Conservation (phyloP, 1,139 yeast species). For the Nakaseomyces nivariensis region DNA sequence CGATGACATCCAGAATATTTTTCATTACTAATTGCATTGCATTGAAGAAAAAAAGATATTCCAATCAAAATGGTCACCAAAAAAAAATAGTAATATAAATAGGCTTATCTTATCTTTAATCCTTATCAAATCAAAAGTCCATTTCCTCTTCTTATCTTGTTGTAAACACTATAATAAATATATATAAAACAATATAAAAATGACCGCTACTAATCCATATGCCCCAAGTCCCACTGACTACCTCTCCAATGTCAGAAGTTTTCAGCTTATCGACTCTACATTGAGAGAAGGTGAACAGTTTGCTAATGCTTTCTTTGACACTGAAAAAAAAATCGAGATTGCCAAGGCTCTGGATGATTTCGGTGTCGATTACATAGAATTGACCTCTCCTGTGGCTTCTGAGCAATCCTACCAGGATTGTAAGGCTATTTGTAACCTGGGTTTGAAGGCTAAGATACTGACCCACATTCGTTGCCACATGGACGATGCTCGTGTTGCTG, state of each 20-base stretch:
- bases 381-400: constrained; percentile 95
- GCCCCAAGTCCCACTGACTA: constrained; percentile 94
- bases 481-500: constrained; percentile 98
- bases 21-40: no score
- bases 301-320: constrained; percentile 90
- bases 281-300: constrained; percentile 98
- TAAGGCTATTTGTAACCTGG: constrained; percentile 96
- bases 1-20: no score
- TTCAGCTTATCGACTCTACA: constrained; percentile 90
- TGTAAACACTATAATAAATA: no score
- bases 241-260: constrained; percentile 78
- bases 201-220: constrained; percentile 42
- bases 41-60: no score
- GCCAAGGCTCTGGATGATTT: constrained; percentile 96
- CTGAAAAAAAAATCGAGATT: constrained; percentile 93
- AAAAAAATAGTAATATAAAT: no score
- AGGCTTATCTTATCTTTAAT: neutral
- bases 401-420: constrained; percentile 91
- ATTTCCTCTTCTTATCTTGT: no score
- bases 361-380: constrained; percentile 95
- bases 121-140: no score
- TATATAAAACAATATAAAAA: neutral
- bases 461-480: constrained; percentile 93
- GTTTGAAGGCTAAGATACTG: constrained; percentile 87
- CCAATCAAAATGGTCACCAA: no score